Conservation (phyloP, 2,329 filamentous ascomycete species). For the Sarocladium oryzae region DNA sequence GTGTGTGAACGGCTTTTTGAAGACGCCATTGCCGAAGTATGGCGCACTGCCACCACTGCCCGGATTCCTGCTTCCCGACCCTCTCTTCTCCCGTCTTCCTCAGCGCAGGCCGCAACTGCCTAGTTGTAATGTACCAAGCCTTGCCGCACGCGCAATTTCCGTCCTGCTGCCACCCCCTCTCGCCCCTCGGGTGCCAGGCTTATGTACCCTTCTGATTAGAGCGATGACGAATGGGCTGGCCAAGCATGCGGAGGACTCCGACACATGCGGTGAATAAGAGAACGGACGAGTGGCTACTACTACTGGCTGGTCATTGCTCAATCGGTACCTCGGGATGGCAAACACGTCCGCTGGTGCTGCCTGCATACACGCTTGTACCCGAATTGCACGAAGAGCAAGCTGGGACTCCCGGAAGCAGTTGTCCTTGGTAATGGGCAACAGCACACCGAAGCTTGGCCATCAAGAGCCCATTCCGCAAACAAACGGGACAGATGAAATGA, state of each 20-base stretch:
- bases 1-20: not conserved
- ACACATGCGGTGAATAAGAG: not conserved
- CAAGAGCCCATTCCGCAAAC: not conserved
- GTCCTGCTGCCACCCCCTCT: constrained; percentile 1
- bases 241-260: not conserved
- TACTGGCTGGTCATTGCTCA: not conserved
- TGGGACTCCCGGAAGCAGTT: too few species aligned
- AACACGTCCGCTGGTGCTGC: not conserved
- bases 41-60: constrained; percentile 7
- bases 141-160: not conserved
- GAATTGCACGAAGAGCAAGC: too few species aligned
- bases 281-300: not conserved
- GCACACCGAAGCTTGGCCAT: too few species aligned
- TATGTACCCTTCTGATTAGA: not conserved
- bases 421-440: too few species aligned
- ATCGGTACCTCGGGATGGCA: not conserved
- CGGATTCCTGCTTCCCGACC: constrained; percentile 4
- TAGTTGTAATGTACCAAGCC: not conserved
- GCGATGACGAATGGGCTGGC: constrained; percentile 5
- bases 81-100: not conserved
- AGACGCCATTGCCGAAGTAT: constrained; percentile 9
- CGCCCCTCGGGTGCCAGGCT: not conserved
- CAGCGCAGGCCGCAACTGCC: not conserved
- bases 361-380: too few species aligned
- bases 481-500: not conserved